Evolutionary conservation across 805 yeast genomes (phyloP).

Genomic region (Kodamaea leandrae): DNA sequence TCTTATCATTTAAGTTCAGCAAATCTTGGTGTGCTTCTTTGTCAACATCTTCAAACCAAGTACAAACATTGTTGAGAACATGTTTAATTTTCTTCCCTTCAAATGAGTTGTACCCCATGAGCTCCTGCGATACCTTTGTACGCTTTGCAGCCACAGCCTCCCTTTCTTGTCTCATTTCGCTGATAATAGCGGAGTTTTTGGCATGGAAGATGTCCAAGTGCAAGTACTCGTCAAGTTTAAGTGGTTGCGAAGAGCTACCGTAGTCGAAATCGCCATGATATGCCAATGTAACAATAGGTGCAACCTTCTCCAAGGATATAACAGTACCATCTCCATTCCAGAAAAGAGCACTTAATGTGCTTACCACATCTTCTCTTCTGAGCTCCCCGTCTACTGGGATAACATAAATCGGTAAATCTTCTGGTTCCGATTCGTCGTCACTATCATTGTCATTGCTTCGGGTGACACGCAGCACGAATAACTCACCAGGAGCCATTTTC

Average conservation of each 20-base stretch:
- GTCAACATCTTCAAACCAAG: slow-evolving; percentile 16
- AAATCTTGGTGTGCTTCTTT: slow-evolving; percentile 17
- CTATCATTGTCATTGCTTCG: slow-evolving; percentile 4
- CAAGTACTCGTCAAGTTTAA: slow-evolving; percentile 26
- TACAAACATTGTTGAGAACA: slow-evolving; percentile 23
- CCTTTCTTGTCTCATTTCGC: slow-evolving; percentile 18
- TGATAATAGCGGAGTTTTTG: slow-evolving; percentile 19
- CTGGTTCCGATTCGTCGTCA: slow-evolving; percentile 13
- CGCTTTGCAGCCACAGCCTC: slow-evolving; percentile 18
- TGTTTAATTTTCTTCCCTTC: slow-evolving; percentile 37
- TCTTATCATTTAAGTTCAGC: slow-evolving; percentile 17
- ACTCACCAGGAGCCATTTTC: slow-evolving; percentile 2
- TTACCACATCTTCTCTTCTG: slow-evolving; percentile 26
- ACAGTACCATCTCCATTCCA: slow-evolving; percentile 36
- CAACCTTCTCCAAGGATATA: slow-evolving; percentile 26
- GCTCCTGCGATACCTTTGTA: slow-evolving; percentile 20
- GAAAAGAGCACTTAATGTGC: slow-evolving; percentile 34
- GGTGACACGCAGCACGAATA: slow-evolving; percentile 3
- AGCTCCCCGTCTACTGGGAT: slow-evolving; percentile 37
- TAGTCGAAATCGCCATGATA: slow-evolving; percentile 27
- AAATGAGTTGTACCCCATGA: slow-evolving; percentile 35
- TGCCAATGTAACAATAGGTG: slow-evolving; percentile 32
- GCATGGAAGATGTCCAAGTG: slow-evolving; percentile 36
- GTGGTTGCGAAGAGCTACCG: slow-evolving; percentile 16
- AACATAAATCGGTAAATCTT: slow-evolving; percentile 13